Evolutionary conservation across 805 yeast genomes (phyloP).

Genomic region (Lachancea quebecensis): DNA sequence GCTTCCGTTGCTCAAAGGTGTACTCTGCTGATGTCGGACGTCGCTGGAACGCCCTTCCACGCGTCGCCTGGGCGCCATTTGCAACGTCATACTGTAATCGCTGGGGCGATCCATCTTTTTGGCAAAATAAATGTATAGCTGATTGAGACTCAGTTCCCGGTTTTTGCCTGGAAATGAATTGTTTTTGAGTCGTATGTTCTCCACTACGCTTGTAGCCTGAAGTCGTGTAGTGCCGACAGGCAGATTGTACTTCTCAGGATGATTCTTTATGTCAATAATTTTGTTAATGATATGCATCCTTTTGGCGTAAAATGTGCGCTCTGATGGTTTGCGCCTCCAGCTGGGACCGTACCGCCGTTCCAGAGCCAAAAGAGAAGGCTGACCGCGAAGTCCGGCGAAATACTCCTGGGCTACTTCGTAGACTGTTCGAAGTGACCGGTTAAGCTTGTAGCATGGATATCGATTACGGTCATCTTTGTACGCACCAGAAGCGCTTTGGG

Average conservation of each 20-base stretch:
- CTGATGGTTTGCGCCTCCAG: constrained; percentile 26
- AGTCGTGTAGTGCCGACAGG: constrained; percentile 14
- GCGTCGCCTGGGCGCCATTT: constrained; percentile 10
- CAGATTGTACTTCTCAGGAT: constrained; percentile 19
- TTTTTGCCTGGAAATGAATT: constrained; percentile 18
- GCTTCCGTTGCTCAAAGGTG: neutral
- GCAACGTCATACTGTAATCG: constrained; percentile 20
- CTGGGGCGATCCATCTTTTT: constrained; percentile 19
- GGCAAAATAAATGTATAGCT: constrained; percentile 24
- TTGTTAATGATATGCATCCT: constrained; percentile 24
- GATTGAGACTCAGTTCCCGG: constrained; percentile 20
- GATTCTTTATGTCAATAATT: constrained; percentile 17
- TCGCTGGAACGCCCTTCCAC: neutral
- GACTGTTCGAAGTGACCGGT: constrained; percentile 23
- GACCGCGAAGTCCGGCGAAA: constrained; percentile 24
- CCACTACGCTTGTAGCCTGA: constrained; percentile 22
- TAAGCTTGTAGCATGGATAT: constrained; percentile 15
- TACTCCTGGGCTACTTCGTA: constrained; percentile 26
- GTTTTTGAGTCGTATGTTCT: constrained; percentile 27
- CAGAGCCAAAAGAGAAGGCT: constrained; percentile 23
- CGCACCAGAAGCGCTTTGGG: neutral
- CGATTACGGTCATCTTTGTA: neutral
- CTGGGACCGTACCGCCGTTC: constrained; percentile 26
- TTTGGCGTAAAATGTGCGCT: constrained; percentile 25
- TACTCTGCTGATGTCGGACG: neutral